Base-by-base conservation (phyloP, 1,284 basidiomycete species). In the Melampsora larici-populina region DNA sequence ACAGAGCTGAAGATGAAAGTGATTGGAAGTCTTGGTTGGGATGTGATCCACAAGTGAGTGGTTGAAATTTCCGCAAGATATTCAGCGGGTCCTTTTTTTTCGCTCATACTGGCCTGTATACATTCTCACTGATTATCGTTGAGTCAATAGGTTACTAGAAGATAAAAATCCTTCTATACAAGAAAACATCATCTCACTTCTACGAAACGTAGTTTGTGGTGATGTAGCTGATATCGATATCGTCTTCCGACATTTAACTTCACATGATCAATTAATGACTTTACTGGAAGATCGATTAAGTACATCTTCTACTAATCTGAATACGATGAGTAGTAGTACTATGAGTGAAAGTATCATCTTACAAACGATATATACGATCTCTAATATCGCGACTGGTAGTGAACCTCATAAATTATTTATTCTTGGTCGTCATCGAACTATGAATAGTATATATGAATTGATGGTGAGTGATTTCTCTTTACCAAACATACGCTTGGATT, bases 1-100 rank as follows among this genome's bases (percentile, higher is more conserved):
- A 76, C 78, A 3, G 64, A 67, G 0, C 80, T 82, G 63, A 83
- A 83, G 76, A 65, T 66, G 9, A 60, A 60, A 2, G 72, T 81
- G 5, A 75, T 81, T 7, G n/a, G 48, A 0, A 60, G 75, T 36
- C 65, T 83, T 15, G 79, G 77, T 0, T 82, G 81, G 81, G 64
- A 79, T 15, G 69, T 79, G 21, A 78, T 81, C 40, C 79, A 74
- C 8, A 49, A 73, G 81, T 81, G 26, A 62, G 80, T 64, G n/a
- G 21, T 9, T 1, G 1, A 1, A 43, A 13, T 8, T 43, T 43
- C 40, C 40, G 6, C 36, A 36, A 43, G 7, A 43, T 13, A 43
- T 43, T 43, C 11, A 13, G 5, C 40, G 7, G 1, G 11, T 13
- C 40, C 7, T 13, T 9, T 11, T 43, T 43, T 9, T 7, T 43